phyloP scores from a whole-genome alignment of 768 basidiomycete genomes.

The Tubosaeta sp. region DNA sequence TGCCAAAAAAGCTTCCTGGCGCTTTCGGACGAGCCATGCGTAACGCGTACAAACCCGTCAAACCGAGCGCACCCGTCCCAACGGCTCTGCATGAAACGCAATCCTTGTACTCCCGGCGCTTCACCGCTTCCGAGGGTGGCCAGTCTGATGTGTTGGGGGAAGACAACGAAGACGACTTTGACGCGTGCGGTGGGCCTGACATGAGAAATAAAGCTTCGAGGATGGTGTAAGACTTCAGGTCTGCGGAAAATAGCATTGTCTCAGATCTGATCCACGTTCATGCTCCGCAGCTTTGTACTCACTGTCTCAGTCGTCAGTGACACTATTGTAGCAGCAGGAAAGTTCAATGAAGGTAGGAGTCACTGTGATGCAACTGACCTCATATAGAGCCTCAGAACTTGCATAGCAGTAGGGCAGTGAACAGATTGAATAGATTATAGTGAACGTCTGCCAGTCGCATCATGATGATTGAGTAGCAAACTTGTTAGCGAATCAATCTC shows the following conservation, averaged over 20 bases:
- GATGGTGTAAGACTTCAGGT: neutral
- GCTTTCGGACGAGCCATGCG: slow-evolving; percentile 58
- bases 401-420: too few species aligned
- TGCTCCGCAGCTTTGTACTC: neutral
- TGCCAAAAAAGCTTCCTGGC: slow-evolving; percentile 58
- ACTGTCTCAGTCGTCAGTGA: neutral
- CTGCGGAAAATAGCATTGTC: neutral
- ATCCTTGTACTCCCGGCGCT: slow-evolving; percentile 36
- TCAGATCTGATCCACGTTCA: neutral
- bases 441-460: too few species aligned
- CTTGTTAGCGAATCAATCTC: too few species aligned
- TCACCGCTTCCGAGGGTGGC: slow-evolving; percentile 3
- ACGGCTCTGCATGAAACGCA: slow-evolving; percentile 70
- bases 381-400: too few species aligned
- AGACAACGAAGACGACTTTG: slow-evolving; percentile 1
- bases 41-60: slow-evolving; percentile 64
- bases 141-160: neutral
- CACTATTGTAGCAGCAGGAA: too few species aligned
- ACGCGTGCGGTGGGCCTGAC: slow-evolving; percentile 18
- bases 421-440: too few species aligned
- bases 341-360: too few species aligned
- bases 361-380: too few species aligned
- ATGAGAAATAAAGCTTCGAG: slow-evolving; percentile 1
- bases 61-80: slow-evolving; percentile 59
- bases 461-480: too few species aligned